These are phyloP conservation scores for Hypoxylon trugodes DNA, from an alignment of 495 filamentous ascomycete genomes.

Conservation along the genomic window DNA sequence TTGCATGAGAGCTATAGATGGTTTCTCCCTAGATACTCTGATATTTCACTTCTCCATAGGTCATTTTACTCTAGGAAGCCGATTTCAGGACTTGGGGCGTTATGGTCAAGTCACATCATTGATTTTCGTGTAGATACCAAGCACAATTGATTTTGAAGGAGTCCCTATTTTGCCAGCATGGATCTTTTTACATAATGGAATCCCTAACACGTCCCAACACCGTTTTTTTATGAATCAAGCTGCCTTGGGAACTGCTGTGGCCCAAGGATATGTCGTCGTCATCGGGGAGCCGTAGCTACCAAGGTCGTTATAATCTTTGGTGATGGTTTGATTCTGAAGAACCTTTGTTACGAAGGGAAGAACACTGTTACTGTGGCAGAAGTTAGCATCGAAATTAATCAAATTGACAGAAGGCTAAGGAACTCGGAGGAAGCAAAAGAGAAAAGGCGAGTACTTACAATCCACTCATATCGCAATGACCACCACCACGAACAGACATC, in stretches of 20 bases:
- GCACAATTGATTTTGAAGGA: not conserved
- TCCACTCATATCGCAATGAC: conserved; percentile 60
- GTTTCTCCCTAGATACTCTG: conserved; percentile 4
- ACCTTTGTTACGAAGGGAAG: conserved; percentile 61
- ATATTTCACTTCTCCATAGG: too few species aligned
- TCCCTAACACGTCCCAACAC: not conserved
- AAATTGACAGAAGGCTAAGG: not conserved
- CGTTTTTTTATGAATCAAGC: not conserved
- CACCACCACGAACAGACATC: conserved; percentile 58
- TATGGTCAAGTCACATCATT: too few species aligned
- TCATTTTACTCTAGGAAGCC: too few species aligned
- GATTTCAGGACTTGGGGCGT: too few species aligned
- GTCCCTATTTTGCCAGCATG: conserved; percentile 7
- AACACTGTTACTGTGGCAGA: conserved; percentile 50
- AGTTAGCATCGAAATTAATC: conserved; percentile 20
- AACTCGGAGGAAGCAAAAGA: not conserved
- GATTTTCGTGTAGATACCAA: conserved; percentile 14
- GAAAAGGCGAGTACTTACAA: conserved; percentile 47
- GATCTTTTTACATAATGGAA: not conserved
- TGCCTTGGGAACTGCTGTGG: conserved; percentile 48
- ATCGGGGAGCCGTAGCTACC: conserved; percentile 57
- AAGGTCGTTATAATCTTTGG: conserved; percentile 56
- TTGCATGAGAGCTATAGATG: too few species aligned
- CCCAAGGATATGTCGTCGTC: conserved; percentile 59
- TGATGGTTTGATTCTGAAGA: conserved; percentile 56